A percentile compares a stretch with the other conserved stretches of the same genome.
Conservation (phyloP, 352 stramenopile species). For the Phytophthora ohioensis region DNA sequence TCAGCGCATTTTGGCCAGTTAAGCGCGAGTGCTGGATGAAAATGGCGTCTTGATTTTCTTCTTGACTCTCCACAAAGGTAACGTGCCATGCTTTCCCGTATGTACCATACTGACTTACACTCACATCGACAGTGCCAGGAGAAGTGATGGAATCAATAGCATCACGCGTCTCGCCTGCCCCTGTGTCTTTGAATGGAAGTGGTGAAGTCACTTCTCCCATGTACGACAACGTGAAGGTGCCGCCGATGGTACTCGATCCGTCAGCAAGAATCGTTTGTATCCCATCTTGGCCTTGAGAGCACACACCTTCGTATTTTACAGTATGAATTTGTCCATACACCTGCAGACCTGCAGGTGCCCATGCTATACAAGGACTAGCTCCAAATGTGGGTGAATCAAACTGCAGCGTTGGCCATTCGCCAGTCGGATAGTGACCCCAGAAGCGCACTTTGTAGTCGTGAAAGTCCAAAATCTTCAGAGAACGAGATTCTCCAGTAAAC, state of each 20-base stretch:
- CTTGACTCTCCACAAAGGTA: constrained; percentile 82
- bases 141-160: constrained; percentile 90
- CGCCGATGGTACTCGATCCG: constrained; percentile 82
- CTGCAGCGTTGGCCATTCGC: constrained; percentile 76
- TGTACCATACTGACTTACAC: constrained; percentile 60
- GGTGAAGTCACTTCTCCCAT: constrained; percentile 74
- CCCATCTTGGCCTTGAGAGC: constrained; percentile 51
- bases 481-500: constrained; percentile 57
- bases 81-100: constrained; percentile 91
- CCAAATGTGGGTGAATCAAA: constrained; percentile 57
- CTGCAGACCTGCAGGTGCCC: constrained; percentile 35
- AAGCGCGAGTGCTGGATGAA: constrained; percentile 79
- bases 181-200: constrained; percentile 80
- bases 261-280: constrained; percentile 82
- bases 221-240: constrained; percentile 93
- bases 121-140: constrained; percentile 87
- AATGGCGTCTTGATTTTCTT: constrained; percentile 72
- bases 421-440: constrained; percentile 72
- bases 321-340: constrained; percentile 72
- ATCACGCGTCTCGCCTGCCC: constrained; percentile 80
- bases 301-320: constrained; percentile 74
- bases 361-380: constrained; percentile 37
- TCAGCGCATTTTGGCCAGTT: constrained; percentile 72
- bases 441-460: constrained; percentile 80
- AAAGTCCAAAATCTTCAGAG: constrained; percentile 72